phyloP scores from a whole-genome alignment of 169 alveolate species.

The Babesia bovis region DNA sequence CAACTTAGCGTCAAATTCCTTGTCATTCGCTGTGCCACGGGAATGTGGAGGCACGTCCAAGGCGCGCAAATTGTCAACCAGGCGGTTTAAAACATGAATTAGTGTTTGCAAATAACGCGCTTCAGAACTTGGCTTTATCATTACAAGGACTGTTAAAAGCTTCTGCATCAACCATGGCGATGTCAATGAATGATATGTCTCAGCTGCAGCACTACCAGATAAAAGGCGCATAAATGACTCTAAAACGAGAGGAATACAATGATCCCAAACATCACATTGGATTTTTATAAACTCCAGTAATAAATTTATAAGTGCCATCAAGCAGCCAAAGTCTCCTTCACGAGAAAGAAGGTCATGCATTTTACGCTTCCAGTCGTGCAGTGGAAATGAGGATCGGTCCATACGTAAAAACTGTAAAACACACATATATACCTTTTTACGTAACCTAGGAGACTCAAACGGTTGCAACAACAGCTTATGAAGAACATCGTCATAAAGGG shows the following conservation, averaged over 20 bases:
- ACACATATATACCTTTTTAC: constrained; percentile 81
- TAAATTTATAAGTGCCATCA: constrained; percentile 27
- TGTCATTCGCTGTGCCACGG: background rate
- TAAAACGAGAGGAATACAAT: constrained; percentile 21
- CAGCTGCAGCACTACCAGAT: constrained; percentile 25
- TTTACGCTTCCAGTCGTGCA: constrained; percentile 60
- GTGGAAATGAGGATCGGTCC: constrained; percentile 44
- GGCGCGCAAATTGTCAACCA: constrained; percentile 22
- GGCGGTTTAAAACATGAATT: constrained; percentile 12
- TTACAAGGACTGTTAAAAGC: constrained; percentile 27
- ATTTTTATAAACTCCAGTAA: constrained; percentile 15
- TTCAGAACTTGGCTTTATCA: constrained; percentile 8
- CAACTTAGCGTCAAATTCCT: constrained; percentile 4
- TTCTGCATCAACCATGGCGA: constrained; percentile 61
- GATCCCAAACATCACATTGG: constrained; percentile 40
- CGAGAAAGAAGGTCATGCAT: constrained; percentile 53
- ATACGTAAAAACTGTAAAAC: constrained; percentile 69
- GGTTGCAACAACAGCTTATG: constrained; percentile 60
- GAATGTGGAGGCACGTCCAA: background rate
- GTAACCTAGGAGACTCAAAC: constrained; percentile 62
- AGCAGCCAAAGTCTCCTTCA: constrained; percentile 45
- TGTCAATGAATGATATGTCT: constrained; percentile 38
- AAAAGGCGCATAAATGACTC: constrained; percentile 27
- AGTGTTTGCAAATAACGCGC: constrained; percentile 30
- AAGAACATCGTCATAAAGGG: constrained; percentile 75